A percentile compares a stretch with the other conserved stretches of the same genome.
phyloP scores from a whole-genome alignment of 73 alveolate species.

The Paramecium biaurelia region DNA sequence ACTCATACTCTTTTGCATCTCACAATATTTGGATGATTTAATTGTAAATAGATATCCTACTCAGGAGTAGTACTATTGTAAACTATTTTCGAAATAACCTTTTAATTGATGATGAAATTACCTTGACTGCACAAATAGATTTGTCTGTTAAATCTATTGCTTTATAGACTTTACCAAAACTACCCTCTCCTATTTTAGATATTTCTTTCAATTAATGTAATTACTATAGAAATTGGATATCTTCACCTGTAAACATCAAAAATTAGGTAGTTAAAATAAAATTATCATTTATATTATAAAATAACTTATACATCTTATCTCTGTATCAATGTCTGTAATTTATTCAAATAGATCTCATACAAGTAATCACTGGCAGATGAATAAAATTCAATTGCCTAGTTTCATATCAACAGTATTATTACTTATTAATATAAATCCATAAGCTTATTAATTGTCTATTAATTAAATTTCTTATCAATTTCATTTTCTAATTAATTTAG shows the following conservation, averaged over 20 bases:
- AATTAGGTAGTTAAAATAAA: conserved; percentile 12
- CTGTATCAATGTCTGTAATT: conserved; percentile 15
- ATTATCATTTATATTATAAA: conserved; percentile 35
- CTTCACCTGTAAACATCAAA: not conserved
- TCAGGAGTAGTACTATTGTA: not conserved
- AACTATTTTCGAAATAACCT: not conserved
- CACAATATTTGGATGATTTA: conserved; percentile 59
- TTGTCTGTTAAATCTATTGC: conserved; percentile 23
- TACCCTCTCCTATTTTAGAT: conserved; percentile 7
- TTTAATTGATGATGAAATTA: not conserved
- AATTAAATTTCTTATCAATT: conserved; percentile 36
- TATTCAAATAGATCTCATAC: conserved; percentile 26
- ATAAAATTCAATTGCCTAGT: conserved; percentile 43
- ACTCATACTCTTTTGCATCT: conserved; percentile 35
- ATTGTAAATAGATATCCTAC: not conserved
- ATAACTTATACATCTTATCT: conserved; percentile 49
- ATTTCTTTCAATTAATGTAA: not conserved
- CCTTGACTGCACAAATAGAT: conserved; percentile 37
- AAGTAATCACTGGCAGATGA: conserved; percentile 45
- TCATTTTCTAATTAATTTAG: conserved; percentile 5
- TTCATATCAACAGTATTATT: not conserved
- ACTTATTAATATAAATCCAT: conserved; percentile 48
- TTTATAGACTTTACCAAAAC: conserved; percentile 41
- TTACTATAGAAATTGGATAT: not conserved
- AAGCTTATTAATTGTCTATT: conserved; percentile 17